A percentile compares a stretch with the other conserved stretches of the same genome.
phyloP scores from a whole-genome alignment of 495 filamentous ascomycete species.

The Neurospora cerealis region DNA sequence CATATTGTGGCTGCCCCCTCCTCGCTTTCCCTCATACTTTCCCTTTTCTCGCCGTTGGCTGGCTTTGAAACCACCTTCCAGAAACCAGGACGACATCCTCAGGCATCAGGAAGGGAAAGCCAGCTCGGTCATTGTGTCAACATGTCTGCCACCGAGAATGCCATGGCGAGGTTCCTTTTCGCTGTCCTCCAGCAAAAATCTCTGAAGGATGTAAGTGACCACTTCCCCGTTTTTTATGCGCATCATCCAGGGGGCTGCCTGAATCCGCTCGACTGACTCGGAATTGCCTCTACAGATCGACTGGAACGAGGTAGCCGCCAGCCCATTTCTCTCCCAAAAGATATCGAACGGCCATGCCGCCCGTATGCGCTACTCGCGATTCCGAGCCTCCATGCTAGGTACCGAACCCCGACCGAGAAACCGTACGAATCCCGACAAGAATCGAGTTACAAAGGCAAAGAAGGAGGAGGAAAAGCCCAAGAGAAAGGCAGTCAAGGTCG shows the following conservation, averaged over 20 bases:
- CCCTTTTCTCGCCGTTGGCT: slow-evolving; percentile 14
- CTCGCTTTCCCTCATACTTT: neutral
- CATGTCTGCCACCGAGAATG: slow-evolving; percentile 41
- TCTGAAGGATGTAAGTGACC: slow-evolving; percentile 53
- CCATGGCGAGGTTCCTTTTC: slow-evolving; percentile 56
- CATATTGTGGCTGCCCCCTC: slow-evolving; percentile 18
- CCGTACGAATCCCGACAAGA: slow-evolving; percentile 24
- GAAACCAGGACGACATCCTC: neutral
- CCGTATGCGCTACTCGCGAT: slow-evolving; percentile 70
- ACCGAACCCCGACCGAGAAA: slow-evolving; percentile 32
- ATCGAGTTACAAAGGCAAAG: slow-evolving; percentile 30
- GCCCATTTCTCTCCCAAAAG: slow-evolving; percentile 38
- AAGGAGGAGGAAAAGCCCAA: slow-evolving; percentile 19
- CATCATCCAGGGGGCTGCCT: neutral
- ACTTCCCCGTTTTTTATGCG: neutral
- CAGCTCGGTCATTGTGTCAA: slow-evolving; percentile 4
- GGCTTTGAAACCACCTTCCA: slow-evolving; percentile 10
- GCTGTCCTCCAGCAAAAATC: slow-evolving; percentile 68
- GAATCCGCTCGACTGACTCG: neutral
- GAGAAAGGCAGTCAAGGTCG: slow-evolving; percentile 3
- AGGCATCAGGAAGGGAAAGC: neutral
- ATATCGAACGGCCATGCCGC: slow-evolving; percentile 76
- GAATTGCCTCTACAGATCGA: slow-evolving; percentile 44
- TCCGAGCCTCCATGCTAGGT: slow-evolving; percentile 37
- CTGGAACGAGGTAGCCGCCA: slow-evolving; percentile 58